Evolutionary conservation across 495 filamentous ascomycete species (phyloP).

Genomic region (Endocarpon pusillum): DNA sequence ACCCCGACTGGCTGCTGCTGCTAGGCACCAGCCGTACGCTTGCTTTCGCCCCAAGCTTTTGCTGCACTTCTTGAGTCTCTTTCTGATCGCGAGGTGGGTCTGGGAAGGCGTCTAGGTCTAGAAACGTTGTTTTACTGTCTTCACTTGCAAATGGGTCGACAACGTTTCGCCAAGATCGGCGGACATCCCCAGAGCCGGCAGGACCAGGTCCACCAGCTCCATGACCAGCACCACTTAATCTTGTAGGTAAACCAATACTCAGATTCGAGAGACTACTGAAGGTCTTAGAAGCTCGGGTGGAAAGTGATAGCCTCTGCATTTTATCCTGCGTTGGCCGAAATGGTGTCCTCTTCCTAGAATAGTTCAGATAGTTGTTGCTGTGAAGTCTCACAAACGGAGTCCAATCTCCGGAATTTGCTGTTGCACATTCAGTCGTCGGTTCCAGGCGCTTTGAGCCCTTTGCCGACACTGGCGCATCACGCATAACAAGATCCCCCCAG

Average conservation of each 20-base stretch:
- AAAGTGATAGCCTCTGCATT: constrained; percentile 25
- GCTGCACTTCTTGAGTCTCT: constrained; percentile 17
- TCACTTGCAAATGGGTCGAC: constrained; percentile 22
- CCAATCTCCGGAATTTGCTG: too few relatives aligned
- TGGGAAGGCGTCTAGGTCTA: constrained; percentile 22
- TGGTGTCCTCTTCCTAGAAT: constrained; percentile 21
- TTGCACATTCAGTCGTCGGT: too few relatives aligned
- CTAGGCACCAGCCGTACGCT: background rate
- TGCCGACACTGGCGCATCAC: too few relatives aligned
- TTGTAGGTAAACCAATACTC: constrained; percentile 21
- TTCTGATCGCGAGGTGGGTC: constrained; percentile 18
- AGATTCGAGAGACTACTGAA: constrained; percentile 27
- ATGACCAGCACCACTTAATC: constrained; percentile 30
- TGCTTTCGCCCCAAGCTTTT: background rate
- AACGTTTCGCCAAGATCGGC: constrained; percentile 31
- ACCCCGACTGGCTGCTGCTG: background rate
- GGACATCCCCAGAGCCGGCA: constrained; percentile 25
- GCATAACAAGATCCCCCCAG: too few relatives aligned
- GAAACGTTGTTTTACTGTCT: constrained; percentile 20
- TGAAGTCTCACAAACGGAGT: too few relatives aligned
- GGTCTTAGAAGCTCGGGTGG: constrained; percentile 25
- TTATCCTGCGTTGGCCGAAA: constrained; percentile 24
- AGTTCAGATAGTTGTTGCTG: too few relatives aligned
- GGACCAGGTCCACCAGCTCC: constrained; percentile 32
- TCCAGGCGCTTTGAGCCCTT: too few relatives aligned